A percentile compares a stretch with the other conserved stretches of the same genome.
Evolutionary conservation across 2,329 filamentous ascomycete genomes (phyloP).

Genomic region (Leptographium galeiforme): DNA sequence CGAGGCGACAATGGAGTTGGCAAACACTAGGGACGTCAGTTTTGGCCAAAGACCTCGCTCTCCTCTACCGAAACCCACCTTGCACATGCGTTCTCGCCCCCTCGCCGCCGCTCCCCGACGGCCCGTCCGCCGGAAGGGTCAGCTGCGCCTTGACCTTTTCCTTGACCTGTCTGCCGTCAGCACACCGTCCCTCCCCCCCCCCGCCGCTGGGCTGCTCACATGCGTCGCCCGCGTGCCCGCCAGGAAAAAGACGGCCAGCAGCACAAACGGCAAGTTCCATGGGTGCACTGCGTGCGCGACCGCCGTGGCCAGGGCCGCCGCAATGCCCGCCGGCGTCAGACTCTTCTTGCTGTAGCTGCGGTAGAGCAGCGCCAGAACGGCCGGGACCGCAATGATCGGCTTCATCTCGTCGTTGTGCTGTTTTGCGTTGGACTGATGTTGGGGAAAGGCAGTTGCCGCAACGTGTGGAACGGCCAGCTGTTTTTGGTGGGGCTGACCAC

Average conservation of each 20-base stretch:
- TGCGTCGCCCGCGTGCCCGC: conserved; percentile 65
- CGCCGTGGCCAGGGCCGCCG: conserved; percentile 61
- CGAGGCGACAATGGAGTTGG: conserved; percentile 72
- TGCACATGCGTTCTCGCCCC: conserved; percentile 74
- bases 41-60: too few relatives aligned
- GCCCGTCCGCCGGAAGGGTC: conserved; percentile 64
- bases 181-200: background rate
- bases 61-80: too few relatives aligned
- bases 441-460: too few relatives aligned
- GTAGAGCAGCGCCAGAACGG: conserved; percentile 46
- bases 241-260: conserved; percentile 76
- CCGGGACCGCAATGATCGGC: conserved; percentile 41
- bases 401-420: conserved; percentile 30
- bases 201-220: background rate
- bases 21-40: too few relatives aligned
- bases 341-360: conserved; percentile 61
- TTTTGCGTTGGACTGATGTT: too few relatives aligned
- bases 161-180: conserved; percentile 49
- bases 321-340: conserved; percentile 63
- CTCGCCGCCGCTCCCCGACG: conserved; percentile 53
- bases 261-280: conserved; percentile 79
- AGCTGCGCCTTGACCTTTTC: conserved; percentile 71
- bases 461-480: too few relatives aligned
- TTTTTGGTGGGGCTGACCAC: too few relatives aligned
- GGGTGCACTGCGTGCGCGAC: conserved; percentile 78